These are phyloP conservation scores for Termitomyces sp. DNA, from an alignment of 1,284 basidiomycete genomes.

Conservation along the genomic window DNA sequence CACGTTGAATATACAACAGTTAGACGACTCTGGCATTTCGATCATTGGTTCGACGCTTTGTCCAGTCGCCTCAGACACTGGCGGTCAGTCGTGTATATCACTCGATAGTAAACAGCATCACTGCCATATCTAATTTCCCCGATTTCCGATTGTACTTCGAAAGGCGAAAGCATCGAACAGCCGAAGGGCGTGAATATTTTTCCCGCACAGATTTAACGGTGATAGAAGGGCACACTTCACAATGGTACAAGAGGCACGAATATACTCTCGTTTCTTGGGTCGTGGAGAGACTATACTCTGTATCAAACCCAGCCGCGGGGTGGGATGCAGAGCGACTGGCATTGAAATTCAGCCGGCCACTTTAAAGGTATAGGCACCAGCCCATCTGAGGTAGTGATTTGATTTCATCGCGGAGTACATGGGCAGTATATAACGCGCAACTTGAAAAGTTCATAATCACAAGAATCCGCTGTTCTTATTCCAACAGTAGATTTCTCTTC, in stretches of 20 bases:
- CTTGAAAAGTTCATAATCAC: background rate
- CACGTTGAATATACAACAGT: background rate
- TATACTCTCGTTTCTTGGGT: background rate
- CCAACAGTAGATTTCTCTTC: background rate
- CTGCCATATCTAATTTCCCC: background rate
- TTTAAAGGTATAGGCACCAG: too few relatives aligned
- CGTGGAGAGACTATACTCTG: constrained; percentile 1
- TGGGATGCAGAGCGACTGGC: background rate
- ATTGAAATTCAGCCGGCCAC: constrained; percentile 3
- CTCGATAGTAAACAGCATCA: background rate
- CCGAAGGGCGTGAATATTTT: background rate
- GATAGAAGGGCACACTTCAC: background rate
- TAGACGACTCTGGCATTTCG: background rate
- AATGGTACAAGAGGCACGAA: background rate
- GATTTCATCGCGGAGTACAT: too few relatives aligned
- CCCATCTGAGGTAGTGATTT: too few relatives aligned
- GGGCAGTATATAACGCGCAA: too few relatives aligned
- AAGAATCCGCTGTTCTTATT: background rate
- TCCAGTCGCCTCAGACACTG: background rate
- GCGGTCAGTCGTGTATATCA: background rate
- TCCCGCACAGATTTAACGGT: background rate
- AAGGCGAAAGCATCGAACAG: background rate
- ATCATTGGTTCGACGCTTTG: background rate
- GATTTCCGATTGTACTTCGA: background rate
- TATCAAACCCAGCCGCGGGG: background rate